phyloP scores from a whole-genome alignment of 441 rosid genomes.

The Lepidium campestre region DNA sequence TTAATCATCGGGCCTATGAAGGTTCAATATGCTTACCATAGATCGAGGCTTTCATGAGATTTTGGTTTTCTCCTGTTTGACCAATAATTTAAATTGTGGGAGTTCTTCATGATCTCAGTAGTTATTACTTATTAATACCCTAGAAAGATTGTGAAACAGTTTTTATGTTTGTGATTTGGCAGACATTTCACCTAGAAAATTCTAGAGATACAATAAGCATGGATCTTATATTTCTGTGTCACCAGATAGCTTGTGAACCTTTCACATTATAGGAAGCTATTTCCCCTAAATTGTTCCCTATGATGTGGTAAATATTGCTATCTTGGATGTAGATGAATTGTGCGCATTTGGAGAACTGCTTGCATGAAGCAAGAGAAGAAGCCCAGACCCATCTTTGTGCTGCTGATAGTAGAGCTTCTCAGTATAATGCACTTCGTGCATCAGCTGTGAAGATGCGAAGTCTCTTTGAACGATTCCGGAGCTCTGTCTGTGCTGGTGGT shows the following conservation, averaged over 20 bases:
- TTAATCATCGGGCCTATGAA: neutral
- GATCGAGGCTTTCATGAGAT: neutral
- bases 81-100: neutral
- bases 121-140: neutral
- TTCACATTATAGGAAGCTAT: neutral
- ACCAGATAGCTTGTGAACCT: conserved; percentile 2
- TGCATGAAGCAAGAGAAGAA: conserved; percentile 98
- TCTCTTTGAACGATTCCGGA: conserved; percentile 77
- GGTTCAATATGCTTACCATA: neutral
- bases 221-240: neutral
- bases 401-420: conserved; percentile 88
- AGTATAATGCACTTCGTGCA: conserved; percentile 76
- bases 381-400: conserved; percentile 96
- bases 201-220: neutral
- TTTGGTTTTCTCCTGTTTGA: neutral
- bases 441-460: conserved; percentile 82
- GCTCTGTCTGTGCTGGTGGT: conserved; percentile 55
- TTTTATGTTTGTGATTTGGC: conserved; percentile 6
- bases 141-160: neutral
- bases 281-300: neutral
- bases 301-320: conserved; percentile 1
- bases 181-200: neutral
- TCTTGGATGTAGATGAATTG: conserved; percentile 78
- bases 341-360: conserved; percentile 95
- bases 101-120: neutral